Percentiles rank a stretch among this genome's conserved stretches.
Conservation (phyloP, 805 yeast genomes). For the Starmerella riodocensis region DNA sequence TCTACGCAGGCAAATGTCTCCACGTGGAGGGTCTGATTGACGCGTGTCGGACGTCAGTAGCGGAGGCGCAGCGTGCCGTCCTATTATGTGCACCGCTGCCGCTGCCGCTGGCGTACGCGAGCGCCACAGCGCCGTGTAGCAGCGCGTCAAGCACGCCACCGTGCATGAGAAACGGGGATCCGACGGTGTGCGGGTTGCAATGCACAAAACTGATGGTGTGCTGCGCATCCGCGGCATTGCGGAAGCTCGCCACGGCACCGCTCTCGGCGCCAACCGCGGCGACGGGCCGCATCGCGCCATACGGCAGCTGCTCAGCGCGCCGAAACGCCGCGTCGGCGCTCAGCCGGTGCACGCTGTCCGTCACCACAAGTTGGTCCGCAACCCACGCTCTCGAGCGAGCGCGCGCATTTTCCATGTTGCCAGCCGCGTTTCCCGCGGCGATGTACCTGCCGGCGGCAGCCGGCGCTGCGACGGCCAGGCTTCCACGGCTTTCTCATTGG, state of each 20-base stretch:
- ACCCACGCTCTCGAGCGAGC: slow-evolving; percentile 9
- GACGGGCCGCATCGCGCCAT: no score
- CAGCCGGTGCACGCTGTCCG: no score
- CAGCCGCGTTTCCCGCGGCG: slow-evolving; percentile 2
- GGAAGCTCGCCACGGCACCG: slow-evolving; percentile 57
- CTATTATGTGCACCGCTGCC: no score
- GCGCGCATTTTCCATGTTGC: slow-evolving; percentile 8
- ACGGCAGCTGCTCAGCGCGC: no score
- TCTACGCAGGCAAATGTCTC: slow-evolving; percentile 34
- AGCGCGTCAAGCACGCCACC: slow-evolving; percentile 80
- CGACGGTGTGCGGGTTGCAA: slow-evolving; percentile 65
- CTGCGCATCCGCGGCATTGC: slow-evolving; percentile 40
- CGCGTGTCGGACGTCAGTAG: slow-evolving; percentile 62
- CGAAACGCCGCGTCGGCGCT: no score
- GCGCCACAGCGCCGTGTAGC: slow-evolving; percentile 55
- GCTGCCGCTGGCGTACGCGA: slow-evolving; percentile 33
- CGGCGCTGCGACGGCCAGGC: no score
- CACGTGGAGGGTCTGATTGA: slow-evolving; percentile 61
- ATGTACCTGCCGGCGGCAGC: slow-evolving; percentile 6
- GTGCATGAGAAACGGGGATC: slow-evolving; percentile 76
- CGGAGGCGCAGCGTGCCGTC: slow-evolving; percentile 27
- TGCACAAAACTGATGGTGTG: slow-evolving; percentile 60
- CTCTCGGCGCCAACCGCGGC: no score
- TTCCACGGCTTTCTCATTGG: no score
- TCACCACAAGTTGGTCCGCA: slow-evolving; percentile 8